Base-by-base conservation (phyloP, 208 protist genomes). In the Wallacemonas sp. region DNA sequence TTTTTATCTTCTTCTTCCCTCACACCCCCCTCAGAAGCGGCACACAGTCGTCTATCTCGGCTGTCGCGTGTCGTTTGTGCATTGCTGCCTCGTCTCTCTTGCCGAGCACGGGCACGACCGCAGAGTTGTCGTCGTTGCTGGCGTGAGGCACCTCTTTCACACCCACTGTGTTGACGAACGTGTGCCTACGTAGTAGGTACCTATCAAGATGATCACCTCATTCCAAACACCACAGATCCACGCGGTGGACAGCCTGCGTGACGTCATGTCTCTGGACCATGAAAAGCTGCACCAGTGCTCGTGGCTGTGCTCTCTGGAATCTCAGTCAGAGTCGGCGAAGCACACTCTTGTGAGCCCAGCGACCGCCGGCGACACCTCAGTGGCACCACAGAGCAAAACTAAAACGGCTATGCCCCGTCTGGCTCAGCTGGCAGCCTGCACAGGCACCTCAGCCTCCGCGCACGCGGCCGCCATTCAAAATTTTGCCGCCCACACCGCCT, bases 1-100 rank as follows among this genome's bases (percentile, higher is more conserved):
- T 50, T 36, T 26, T 22, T 53, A 38, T 27, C 41, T 42, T 66
- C 15, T 63, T 68, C 21, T 52, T 45, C 50, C 8, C 26, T 29
- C 26, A 10, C 21, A 9, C 34, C 8, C 22, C 22, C 4, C 19
- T 38, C 32, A 32, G 29, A 37, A 58, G 24, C 8, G 13, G 3
- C 4, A 46, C n/a, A n/a, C n/a, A n/a, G n/a, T n/a, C n/a, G n/a
- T n/a, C n/a, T n/a, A n/a, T n/a, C n/a, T n/a, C n/a, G n/a, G n/a
- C n/a, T n/a, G n/a, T n/a, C n/a, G n/a, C n/a, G n/a, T n/a, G n/a
- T n/a, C n/a, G n/a, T n/a, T n/a, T n/a, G n/a, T n/a, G n/a, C n/a
- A n/a, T n/a, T n/a, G n/a, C n/a, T n/a, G n/a, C n/a, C n/a, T n/a
- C n/a, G n/a, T n/a, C n/a, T n/a, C n/a, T n/a, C n/a, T n/a, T n/a